Conservation (phyloP, 768 basidiomycete species). For the Serpula lacrymans region DNA sequence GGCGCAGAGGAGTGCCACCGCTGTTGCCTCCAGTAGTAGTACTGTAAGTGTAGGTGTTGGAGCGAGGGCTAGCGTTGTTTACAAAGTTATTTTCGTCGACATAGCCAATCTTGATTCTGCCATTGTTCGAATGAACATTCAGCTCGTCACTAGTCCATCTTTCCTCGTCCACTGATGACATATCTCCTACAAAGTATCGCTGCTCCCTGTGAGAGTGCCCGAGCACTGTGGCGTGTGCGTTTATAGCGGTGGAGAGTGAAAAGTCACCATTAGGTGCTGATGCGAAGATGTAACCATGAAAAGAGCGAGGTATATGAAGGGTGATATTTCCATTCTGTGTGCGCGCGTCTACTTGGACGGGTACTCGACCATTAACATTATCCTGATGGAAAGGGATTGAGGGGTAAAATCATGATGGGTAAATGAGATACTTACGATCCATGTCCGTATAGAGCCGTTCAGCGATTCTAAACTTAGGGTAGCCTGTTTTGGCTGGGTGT, state of each 20-base stretch:
- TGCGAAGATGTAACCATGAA: constrained; percentile 16
- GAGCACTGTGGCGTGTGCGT: constrained; percentile 15
- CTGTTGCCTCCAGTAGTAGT: no score
- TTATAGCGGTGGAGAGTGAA: constrained; percentile 9
- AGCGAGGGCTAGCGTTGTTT: no score
- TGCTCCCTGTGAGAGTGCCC: constrained; percentile 13
- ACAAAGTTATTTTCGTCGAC: constrained; percentile 11
- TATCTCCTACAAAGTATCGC: constrained; percentile 24
- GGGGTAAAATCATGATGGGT: no score
- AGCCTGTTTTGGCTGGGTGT: constrained; percentile 13
- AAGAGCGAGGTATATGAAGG: constrained; percentile 16
- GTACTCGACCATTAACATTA: constrained; percentile 7
- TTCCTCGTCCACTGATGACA: constrained; percentile 10
- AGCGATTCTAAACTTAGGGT: constrained; percentile 16
- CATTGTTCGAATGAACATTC: constrained; percentile 13
- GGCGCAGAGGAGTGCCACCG: no score
- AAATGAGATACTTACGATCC: constrained; percentile 14
- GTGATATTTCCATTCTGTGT: constrained; percentile 13
- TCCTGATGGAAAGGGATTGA: no score
- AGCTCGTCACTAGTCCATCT: constrained; percentile 20
- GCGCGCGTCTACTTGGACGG: constrained; percentile 13
- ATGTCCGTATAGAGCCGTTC: constrained; percentile 12
- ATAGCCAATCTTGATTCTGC: constrained; percentile 17
- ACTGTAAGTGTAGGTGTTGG: no score
- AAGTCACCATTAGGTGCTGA: constrained; percentile 16